Percentiles rank a stretch among this genome's conserved stretches.
phyloP scores from a whole-genome alignment of 2,329 filamentous ascomycete genomes.

The Lasiodiplodia citricola region DNA sequence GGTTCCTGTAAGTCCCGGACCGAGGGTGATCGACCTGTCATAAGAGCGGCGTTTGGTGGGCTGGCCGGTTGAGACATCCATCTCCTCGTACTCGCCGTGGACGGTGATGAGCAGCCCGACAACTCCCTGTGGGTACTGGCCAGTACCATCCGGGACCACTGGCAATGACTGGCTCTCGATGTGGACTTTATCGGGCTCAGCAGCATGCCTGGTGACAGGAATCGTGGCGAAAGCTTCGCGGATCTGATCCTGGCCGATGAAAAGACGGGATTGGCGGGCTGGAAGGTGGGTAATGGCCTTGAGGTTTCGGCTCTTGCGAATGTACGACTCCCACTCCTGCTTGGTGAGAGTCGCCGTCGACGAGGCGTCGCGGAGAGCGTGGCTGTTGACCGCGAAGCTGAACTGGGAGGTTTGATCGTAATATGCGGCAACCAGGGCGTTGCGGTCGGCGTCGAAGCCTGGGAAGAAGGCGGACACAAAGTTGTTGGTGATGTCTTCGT shows the following conservation, averaged over 20 bases:
- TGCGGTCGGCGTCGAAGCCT: slow-evolving; percentile 74
- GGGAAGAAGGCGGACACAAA: slow-evolving; percentile 78
- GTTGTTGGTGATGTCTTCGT: slow-evolving; percentile 73
- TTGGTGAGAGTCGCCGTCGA: slow-evolving; percentile 42
- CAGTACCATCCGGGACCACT: slow-evolving; percentile 71
- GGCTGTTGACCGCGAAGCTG: slow-evolving; percentile 74
- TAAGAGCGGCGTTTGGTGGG: slow-evolving; percentile 73
- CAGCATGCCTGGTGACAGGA: slow-evolving; percentile 75
- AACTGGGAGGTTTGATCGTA: slow-evolving; percentile 81
- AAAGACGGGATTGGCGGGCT: slow-evolving; percentile 68
- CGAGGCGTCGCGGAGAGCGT: slow-evolving; percentile 56
- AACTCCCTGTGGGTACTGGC: slow-evolving; percentile 68
- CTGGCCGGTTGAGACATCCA: slow-evolving; percentile 61
- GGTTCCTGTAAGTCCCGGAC: slow-evolving; percentile 67
- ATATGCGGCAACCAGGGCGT: slow-evolving; percentile 65
- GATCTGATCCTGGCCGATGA: slow-evolving; percentile 69
- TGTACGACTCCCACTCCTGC: slow-evolving; percentile 74
- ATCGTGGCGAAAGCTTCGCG: slow-evolving; percentile 71
- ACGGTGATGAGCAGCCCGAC: slow-evolving; percentile 78
- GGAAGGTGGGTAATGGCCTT: slow-evolving; percentile 67
- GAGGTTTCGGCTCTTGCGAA: slow-evolving; percentile 79
- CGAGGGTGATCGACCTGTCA: slow-evolving; percentile 79
- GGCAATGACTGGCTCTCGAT: slow-evolving; percentile 80
- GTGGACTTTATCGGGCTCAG: slow-evolving; percentile 74
- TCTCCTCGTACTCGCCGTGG: slow-evolving; percentile 85